phyloP scores from a whole-genome alignment of 2,329 filamentous ascomycete genomes.

The Elsinoe fawcettii region DNA sequence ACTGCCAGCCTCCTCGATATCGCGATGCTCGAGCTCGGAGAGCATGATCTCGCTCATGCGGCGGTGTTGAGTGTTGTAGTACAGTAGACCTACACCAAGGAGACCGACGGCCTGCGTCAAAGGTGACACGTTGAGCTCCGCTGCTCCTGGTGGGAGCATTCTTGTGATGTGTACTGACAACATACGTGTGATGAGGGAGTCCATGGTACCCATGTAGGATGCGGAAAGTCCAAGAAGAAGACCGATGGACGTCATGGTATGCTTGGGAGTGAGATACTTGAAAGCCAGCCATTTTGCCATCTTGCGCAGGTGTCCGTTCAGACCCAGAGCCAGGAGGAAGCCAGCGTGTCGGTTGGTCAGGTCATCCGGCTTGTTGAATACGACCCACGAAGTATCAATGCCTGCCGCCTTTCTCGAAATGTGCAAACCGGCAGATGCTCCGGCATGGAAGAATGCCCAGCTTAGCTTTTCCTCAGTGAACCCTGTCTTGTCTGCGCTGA shows the following conservation, averaged over 20 bases:
- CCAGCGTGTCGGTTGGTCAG: conserved; percentile 94
- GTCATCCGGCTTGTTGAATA: conserved; percentile 93
- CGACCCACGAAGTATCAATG: conserved; percentile 97
- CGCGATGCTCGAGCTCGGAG: conserved; percentile 86
- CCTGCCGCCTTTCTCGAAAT: conserved; percentile 85
- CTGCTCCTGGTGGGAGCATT: conserved; percentile 85
- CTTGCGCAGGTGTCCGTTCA: conserved; percentile 90
- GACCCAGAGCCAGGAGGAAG: conserved; percentile 78
- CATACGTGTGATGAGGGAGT: conserved; percentile 84
- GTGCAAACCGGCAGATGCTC: conserved; percentile 82
- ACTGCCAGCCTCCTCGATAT: conserved; percentile 61
- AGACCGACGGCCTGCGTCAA: conserved; percentile 92
- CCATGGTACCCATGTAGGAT: conserved; percentile 95
- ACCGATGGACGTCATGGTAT: conserved; percentile 97
- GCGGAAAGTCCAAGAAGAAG: conserved; percentile 86
- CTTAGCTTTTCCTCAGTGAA: conserved; percentile 95
- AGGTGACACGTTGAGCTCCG: conserved; percentile 86
- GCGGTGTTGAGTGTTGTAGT: conserved; percentile 90
- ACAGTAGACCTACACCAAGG: conserved; percentile 92
- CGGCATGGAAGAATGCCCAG: conserved; percentile 98
- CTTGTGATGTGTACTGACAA: conserved; percentile 93
- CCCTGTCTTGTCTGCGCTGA: conserved; percentile 79
- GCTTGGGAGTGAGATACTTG: conserved; percentile 97
- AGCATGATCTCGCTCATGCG: conserved; percentile 99
- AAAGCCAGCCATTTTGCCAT: conserved; percentile 98